Evolutionary conservation across 441 rosid species (phyloP), one percentile per base, ranked within the genome.

Genomic region (Pelargonium hybrid): DNA sequence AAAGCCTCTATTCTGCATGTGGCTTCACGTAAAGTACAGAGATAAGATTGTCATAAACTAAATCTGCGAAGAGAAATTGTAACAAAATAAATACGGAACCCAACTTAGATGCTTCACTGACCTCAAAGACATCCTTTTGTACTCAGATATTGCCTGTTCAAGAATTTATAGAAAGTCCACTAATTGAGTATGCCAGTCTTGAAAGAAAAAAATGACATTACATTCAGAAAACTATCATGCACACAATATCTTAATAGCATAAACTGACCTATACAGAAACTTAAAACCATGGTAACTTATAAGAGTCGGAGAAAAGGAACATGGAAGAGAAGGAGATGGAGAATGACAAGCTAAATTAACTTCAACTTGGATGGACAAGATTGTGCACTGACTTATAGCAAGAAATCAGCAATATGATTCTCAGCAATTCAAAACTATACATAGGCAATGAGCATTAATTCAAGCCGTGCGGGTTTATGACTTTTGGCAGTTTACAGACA

Each of bases 91-190:
- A 31, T 50, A 65, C 2, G 17, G 20, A 45, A 34, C 1, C 1
- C n/a, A 48, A 4, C 65, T 7, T 70, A 66, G 71, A 66, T 21
- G 67, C 65, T 70, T 61, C 45, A 79, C 86, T 75, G 68, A 88
- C 93, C 87, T 84, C 67, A 72, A 77, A 48, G 72, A 71, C 68
- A 74, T 85, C 65, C 77, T 78, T 43, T 73, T 76, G 57, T 75
- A 78, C 77, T 75, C 70, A 17, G 73, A 67, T 37, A 47, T 78
- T 29, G 62, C 87, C 90, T 88, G 85, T 68, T 71, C 37, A 39
- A 74, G 66, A 69, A 66, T 66, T 65, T 7, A 34, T 45, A 18
- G 54, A 64, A 76, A 15, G 20, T 18, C 9, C 45, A 43, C 69
- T 10, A 63, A 70, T 74, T 66, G 57, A 66, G 69, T 26, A n/a